Evolutionary conservation across 306 rosid species (phyloP), one percentile per base, ranked within the genome.

Genomic region (Cicer bijugum): DNA sequence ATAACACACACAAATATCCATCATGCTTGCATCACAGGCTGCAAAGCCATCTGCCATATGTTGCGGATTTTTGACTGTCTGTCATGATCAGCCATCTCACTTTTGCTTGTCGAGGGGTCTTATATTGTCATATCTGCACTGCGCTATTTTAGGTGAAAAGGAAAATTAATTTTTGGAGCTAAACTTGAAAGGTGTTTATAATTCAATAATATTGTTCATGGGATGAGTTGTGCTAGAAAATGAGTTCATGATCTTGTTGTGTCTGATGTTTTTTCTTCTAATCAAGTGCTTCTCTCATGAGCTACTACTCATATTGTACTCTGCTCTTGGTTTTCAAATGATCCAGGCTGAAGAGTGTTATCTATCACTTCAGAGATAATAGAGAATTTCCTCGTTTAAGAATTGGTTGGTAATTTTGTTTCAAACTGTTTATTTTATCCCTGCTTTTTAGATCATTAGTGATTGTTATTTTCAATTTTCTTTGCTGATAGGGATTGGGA

Each of bases 331-430:
- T 75, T 79, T 68, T 79, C 33, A 69, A 69, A 61, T 82, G 67
- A 71, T 68, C 81, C 82, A 94, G 99, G 85, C 80, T 89, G 75
- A 93, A 85, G 89, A 93, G 96, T 77, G 92, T 86, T 80, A 89
- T 93, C 71, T 79, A 85, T 78, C 85, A 89, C 69, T 87, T 93
- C 64, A 87, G 92, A 83, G 94, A 92, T 62, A 93, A 86, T 78
- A 86, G 82, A 77, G 97, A 91, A 82, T 93, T 93, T 83, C 84
- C 92, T 70, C 86, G 92, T 72, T 74, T 88, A 72, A 85, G 97
- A 88, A 87, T 93, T 42, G 94, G 98, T 93, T 73, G 72, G 96
- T 91, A 48, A 17, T 37, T 67, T 43, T 65, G 55, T 39, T 45
- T 66, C 14, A 23, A 74, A 53, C 43, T 23, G 6, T 82, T 40